Base-by-base conservation (phyloP, 2,329 filamentous ascomycete genomes). In the Madurella mycetomatis region DNA sequence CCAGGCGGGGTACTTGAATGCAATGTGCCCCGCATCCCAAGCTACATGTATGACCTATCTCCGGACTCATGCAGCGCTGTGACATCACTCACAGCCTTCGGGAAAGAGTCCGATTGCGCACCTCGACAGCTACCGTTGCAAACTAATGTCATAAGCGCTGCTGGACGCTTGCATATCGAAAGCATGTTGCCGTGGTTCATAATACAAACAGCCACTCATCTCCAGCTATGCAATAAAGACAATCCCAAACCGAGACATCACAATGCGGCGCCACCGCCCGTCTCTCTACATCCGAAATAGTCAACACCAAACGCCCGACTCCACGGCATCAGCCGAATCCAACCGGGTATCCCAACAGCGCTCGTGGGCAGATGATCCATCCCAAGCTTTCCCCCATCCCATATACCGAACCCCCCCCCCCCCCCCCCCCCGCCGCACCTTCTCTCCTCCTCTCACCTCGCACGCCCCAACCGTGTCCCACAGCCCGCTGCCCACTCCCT, bases 401-500 rank as follows among this genome's bases (percentile, higher is more conserved):
- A 15, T 37, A 12, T 2, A 37, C 34, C 34, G 4, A 11, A 37
- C 9, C 2, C 11, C 34, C 34, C 34, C 11, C 13, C 11, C n/a
- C n/a, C n/a, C n/a, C n/a, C n/a, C n/a, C n/a, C n/a, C n/a, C n/a
- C n/a, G n/a, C n/a, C n/a, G n/a, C n/a, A n/a, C n/a, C n/a, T n/a
- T n/a, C n/a, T n/a, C n/a, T n/a, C n/a, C n/a, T 9, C 9, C 13
- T 37, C 9, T 37, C 34, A 37, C 17, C 13, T 46, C 49, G 49
- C 5, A 41, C 53, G 5, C 45, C 41, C n/a, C n/a, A n/a, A 15
- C 59, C 56, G 9, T 50, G 25, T 25, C 25, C 25, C 25, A 3
- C 7, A 25, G 25, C 25, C 25, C 25, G 25, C 55, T 31, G 54
- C 53, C 50, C 59, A 56, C 2, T 53, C 61, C 18, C 66, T 71